Evolutionary conservation across 305 asterid species (phyloP).

Genomic region (Lippia alba): DNA sequence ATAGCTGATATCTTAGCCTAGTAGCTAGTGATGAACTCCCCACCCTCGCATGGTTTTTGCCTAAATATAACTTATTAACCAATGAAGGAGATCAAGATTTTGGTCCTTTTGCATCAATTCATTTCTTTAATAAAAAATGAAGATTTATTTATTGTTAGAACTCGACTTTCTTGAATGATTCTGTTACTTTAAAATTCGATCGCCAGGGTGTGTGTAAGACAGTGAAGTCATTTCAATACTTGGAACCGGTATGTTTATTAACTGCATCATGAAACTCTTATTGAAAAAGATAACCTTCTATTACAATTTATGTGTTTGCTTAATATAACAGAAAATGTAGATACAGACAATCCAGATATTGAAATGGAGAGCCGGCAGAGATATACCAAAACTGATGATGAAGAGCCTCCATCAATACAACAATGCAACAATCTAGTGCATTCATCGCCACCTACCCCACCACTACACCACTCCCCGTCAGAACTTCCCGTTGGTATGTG

Average conservation of each 20-base stretch:
- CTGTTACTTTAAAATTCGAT: slow-evolving; percentile 15
- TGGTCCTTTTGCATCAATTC: too few relatives aligned
- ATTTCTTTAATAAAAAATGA: too few relatives aligned
- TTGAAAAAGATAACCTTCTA: too few relatives aligned
- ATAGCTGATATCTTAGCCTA: not conserved
- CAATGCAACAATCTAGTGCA: slow-evolving; percentile 40
- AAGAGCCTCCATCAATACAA: slow-evolving; percentile 44
- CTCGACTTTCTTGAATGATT: not conserved
- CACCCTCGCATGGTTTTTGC: too few relatives aligned
- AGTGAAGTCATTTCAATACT: slow-evolving; percentile 6
- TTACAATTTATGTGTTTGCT: slow-evolving; percentile 15
- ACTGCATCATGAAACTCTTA: not conserved
- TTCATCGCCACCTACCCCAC: slow-evolving; percentile 51
- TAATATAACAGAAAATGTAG: slow-evolving; percentile 18
- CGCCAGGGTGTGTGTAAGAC: not conserved
- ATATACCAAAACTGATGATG: slow-evolving; percentile 39
- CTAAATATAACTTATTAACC: too few relatives aligned
- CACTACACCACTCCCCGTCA: slow-evolving; percentile 42
- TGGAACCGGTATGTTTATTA: slow-evolving; percentile 18
- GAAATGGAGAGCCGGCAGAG: slow-evolving; percentile 50
- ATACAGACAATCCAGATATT: slow-evolving; percentile 45
- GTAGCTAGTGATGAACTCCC: too few relatives aligned
- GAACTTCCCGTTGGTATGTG: slow-evolving; percentile 55
- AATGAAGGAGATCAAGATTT: too few relatives aligned
- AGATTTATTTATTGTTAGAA: not conserved